phyloP scores from a whole-genome alignment of 176 grass and related monocot species.

The Lolium rigidum region DNA sequence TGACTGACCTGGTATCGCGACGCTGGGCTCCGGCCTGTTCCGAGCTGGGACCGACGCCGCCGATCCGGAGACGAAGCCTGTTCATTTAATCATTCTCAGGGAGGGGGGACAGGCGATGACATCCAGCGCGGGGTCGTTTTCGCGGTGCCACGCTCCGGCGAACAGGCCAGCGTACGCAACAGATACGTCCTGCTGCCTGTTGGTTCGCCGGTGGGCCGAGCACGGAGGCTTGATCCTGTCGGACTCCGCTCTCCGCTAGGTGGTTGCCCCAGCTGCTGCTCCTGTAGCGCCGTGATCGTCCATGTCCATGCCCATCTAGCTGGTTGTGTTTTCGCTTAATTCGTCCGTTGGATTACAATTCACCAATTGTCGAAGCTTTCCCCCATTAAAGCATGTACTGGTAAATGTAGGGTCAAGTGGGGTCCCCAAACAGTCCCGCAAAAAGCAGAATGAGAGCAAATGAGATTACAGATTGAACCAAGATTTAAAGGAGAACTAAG shows the following conservation, averaged over 20 bases:
- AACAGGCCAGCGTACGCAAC: not conserved
- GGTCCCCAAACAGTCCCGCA: too few species aligned
- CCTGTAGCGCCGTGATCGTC: not conserved
- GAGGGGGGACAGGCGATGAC: not conserved
- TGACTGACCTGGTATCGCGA: not conserved
- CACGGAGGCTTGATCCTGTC: not conserved
- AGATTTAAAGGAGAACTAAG: too few species aligned
- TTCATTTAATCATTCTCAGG: not conserved
- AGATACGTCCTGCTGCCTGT: not conserved
- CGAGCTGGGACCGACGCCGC: not conserved
- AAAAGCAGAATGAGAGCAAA: too few species aligned
- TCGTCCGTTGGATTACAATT: not conserved
- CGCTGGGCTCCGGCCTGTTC: not conserved
- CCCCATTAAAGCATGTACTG: too few species aligned
- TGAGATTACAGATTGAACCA: too few species aligned
- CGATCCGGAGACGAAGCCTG: not conserved
- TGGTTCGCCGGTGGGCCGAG: not conserved
- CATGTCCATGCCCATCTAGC: not conserved
- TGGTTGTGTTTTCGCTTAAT: not conserved
- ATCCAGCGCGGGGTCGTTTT: constrained; percentile 29
- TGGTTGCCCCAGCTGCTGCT: not conserved
- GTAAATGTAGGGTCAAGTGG: too few species aligned
- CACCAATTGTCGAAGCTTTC: not conserved
- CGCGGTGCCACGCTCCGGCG: constrained; percentile 25
- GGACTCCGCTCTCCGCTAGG: not conserved